Evolutionary conservation across 257 asterid genomes (phyloP).

Genomic region (Capsicum chinense): DNA sequence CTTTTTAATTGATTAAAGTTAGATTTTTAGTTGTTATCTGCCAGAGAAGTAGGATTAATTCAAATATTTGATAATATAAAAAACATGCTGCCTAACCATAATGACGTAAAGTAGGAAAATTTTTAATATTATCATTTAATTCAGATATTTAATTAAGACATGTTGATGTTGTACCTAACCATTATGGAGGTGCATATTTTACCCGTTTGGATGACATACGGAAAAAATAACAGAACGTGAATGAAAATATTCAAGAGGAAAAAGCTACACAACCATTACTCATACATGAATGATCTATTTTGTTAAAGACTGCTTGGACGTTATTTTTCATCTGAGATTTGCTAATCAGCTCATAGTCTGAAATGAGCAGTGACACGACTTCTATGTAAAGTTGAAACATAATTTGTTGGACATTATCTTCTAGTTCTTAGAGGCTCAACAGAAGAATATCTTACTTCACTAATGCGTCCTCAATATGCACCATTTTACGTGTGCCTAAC

Average conservation of each 20-base stretch:
- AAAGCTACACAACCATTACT: not conserved
- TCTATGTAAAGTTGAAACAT: not conserved
- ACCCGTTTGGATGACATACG: not conserved
- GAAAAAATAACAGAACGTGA: not conserved
- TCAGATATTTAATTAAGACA: no score
- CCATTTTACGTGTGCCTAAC: not conserved
- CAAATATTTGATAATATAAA: no score
- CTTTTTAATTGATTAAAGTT: no score
- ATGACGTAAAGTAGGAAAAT: no score
- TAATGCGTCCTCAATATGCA: not conserved
- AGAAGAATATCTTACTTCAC: not conserved
- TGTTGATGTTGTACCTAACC: not conserved
- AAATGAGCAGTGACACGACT: not conserved
- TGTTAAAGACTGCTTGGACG: not conserved
- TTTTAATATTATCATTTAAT: no score
- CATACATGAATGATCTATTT: not conserved
- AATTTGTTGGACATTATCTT: not conserved
- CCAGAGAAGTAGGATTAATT: no score
- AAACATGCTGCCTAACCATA: no score
- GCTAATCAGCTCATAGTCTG: conserved; percentile 9
- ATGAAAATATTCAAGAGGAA: not conserved
- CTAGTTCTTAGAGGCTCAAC: conserved; percentile 4
- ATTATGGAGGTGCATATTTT: not conserved
- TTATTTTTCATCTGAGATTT: not conserved
- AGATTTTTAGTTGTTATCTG: no score